Evolutionary conservation across 192 early-diverging fungal genomes (phyloP).

Genomic region (Backusella westeae): DNA sequence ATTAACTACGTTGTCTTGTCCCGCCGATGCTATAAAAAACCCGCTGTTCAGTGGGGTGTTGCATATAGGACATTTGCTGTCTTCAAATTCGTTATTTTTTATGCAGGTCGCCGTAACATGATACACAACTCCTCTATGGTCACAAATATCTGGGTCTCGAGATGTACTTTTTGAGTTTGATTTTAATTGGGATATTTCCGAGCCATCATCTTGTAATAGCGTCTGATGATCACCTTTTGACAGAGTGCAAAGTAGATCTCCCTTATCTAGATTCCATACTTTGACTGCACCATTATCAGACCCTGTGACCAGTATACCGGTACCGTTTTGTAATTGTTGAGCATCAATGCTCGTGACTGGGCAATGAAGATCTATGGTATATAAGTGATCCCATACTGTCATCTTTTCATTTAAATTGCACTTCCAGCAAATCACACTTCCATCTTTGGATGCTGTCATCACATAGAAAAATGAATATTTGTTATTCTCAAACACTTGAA

Average conservation of each 20-base stretch:
- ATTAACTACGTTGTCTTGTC: slow-evolving; percentile 23
- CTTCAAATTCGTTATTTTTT: slow-evolving; percentile 13
- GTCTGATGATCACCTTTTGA: slow-evolving; percentile 12
- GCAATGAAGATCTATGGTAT: slow-evolving; percentile 18
- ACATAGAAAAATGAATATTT: slow-evolving; percentile 13
- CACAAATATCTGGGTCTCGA: not conserved
- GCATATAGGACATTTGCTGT: slow-evolving; percentile 1
- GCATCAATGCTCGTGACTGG: slow-evolving; percentile 17
- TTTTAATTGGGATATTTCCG: not conserved
- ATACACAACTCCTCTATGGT: slow-evolving; percentile 19
- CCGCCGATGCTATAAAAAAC: slow-evolving; percentile 30
- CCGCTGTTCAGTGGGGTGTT: slow-evolving; percentile 29
- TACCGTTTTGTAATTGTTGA: slow-evolving; percentile 17
- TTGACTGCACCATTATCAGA: slow-evolving; percentile 31
- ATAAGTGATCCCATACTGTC: slow-evolving; percentile 21
- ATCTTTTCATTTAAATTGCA: not conserved
- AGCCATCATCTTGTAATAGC: slow-evolving; percentile 1
- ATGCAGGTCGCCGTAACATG: slow-evolving; percentile 24
- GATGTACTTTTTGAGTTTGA: not conserved
- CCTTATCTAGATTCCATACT: slow-evolving; percentile 27
- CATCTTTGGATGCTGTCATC: slow-evolving; percentile 30
- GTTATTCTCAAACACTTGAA: slow-evolving; percentile 9
- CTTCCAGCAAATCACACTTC: slow-evolving; percentile 28
- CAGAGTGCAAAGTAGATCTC: slow-evolving; percentile 18
- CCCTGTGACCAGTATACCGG: slow-evolving; percentile 29